Evolutionary conservation across 2,329 filamentous ascomycete species (phyloP).

Genomic region (Ophiostoma perfectum): DNA sequence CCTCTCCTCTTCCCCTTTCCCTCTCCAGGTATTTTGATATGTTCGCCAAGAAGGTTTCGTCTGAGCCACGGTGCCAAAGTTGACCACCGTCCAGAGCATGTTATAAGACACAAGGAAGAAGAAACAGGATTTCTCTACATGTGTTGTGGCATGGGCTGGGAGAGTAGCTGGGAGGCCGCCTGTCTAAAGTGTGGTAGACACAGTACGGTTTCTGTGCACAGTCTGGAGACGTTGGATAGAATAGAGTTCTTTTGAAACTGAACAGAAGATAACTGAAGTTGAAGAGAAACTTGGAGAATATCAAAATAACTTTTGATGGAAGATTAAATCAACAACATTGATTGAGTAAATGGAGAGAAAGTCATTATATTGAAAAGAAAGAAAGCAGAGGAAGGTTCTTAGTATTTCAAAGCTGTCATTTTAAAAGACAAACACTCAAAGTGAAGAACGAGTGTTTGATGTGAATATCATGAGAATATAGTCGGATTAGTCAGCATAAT

Average conservation of each 20-base stretch:
- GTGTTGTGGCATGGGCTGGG: not conserved
- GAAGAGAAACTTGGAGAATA: no score
- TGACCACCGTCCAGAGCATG: not conserved
- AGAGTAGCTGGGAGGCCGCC: not conserved
- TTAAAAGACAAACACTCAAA: no score
- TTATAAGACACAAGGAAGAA: not conserved
- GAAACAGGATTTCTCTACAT: not conserved
- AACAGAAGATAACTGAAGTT: no score
- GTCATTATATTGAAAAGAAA: no score
- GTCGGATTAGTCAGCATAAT: not conserved
- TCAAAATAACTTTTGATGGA: no score
- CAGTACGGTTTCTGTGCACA: constrained; percentile 4
- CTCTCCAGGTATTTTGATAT: not conserved
- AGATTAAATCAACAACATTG: no score
- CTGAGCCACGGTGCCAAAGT: not conserved
- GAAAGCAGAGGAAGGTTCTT: no score
- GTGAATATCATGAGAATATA: not conserved
- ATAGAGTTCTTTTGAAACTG: no score
- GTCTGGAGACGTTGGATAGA: not conserved
- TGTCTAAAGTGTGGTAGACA: not conserved
- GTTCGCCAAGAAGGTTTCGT: not conserved
- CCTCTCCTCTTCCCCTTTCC: not conserved
- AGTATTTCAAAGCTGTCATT: no score
- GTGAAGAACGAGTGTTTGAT: not conserved
- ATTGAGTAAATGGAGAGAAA: no score